Evolutionary conservation across 2,329 filamentous ascomycete species (phyloP).

Genomic region (Penicillium sp.): DNA sequence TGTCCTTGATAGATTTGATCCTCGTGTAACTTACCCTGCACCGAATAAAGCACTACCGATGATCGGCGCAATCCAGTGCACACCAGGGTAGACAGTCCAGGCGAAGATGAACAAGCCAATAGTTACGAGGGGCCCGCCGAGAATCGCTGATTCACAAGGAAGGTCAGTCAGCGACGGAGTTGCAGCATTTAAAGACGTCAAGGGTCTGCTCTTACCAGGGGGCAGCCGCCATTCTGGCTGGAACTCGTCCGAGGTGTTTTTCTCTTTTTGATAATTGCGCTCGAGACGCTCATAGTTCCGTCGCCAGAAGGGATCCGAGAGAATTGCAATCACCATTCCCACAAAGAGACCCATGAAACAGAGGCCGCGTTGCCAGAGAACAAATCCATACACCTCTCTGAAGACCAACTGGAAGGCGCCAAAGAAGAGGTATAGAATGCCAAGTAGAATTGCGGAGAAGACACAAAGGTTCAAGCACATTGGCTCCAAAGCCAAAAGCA

Average conservation of each 20-base stretch:
- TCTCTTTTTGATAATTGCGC: slow-evolving; percentile 31
- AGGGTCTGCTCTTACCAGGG: slow-evolving; percentile 43
- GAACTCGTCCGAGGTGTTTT: slow-evolving; percentile 42
- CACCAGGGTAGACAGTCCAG: slow-evolving; percentile 67
- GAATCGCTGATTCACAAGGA: slow-evolving; percentile 44
- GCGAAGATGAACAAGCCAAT: slow-evolving; percentile 82
- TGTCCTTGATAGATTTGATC: too few species aligned
- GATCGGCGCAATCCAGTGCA: slow-evolving; percentile 73
- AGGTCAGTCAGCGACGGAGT: too few species aligned
- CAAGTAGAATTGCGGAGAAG: slow-evolving; percentile 77
- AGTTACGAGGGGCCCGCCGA: slow-evolving; percentile 71
- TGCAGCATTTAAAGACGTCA: too few species aligned
- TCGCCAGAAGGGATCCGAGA: slow-evolving; percentile 44
- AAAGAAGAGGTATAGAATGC: slow-evolving; percentile 85
- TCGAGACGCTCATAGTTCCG: slow-evolving; percentile 40
- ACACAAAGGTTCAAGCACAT: slow-evolving; percentile 81
- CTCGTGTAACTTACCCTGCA: slow-evolving; percentile 52
- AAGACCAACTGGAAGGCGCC: slow-evolving; percentile 83
- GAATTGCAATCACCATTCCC: slow-evolving; percentile 42
- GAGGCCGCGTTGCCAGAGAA: slow-evolving; percentile 71
- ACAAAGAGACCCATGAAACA: slow-evolving; percentile 59
- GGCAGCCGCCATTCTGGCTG: slow-evolving; percentile 86
- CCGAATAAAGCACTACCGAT: slow-evolving; percentile 68
- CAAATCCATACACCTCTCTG: slow-evolving; percentile 65
- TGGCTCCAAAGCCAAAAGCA: slow-evolving; percentile 72